Conservation (phyloP, 352 stramenopile genomes). For the Phytophthora rubi region DNA sequence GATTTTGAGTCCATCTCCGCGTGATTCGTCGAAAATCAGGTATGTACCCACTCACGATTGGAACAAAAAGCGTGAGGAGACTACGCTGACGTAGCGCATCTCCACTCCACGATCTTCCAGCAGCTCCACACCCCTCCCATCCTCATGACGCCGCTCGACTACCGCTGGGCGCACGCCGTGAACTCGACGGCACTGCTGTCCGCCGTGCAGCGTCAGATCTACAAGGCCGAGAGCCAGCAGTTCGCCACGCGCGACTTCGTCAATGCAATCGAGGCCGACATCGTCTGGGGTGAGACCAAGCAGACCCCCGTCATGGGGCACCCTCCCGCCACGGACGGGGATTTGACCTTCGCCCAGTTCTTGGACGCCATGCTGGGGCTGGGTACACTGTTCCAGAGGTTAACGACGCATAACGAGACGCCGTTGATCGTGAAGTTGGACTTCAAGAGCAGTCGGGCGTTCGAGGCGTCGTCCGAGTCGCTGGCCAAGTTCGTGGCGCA, state of each 20-base stretch:
- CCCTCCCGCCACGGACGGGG: conserved; percentile 58
- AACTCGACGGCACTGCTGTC: conserved; percentile 54
- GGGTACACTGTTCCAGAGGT: conserved; percentile 18
- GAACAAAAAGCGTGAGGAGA: conserved; percentile 3
- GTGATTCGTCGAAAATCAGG: conserved; percentile 17
- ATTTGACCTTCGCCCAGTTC: conserved; percentile 57
- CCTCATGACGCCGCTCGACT: conserved; percentile 56
- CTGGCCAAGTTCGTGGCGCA: conserved; percentile 44
- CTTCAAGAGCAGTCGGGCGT: conserved; percentile 71
- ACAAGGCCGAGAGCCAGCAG: conserved; percentile 20
- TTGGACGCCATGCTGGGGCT: conserved; percentile 56
- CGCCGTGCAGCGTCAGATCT: conserved; percentile 39
- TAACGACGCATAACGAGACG: conserved; percentile 19
- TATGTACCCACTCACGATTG: conserved; percentile 18
- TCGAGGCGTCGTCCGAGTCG: conserved; percentile 39
- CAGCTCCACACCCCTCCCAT: conserved; percentile 2
- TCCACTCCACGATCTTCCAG: conserved; percentile 32
- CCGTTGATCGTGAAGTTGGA: conserved; percentile 77
- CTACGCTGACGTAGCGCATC: conserved; percentile 17
- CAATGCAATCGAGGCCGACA: conserved; percentile 76
- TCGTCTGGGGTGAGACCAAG: conserved; percentile 67
- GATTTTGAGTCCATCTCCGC: background rate
- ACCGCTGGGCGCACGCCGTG: conserved; percentile 72
- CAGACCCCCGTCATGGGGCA: conserved; percentile 71
- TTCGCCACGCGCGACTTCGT: conserved; percentile 36